These are phyloP conservation scores for Ophiostoma triangulosporum DNA, from an alignment of 2,329 filamentous ascomycete species.

Conservation along the genomic window DNA sequence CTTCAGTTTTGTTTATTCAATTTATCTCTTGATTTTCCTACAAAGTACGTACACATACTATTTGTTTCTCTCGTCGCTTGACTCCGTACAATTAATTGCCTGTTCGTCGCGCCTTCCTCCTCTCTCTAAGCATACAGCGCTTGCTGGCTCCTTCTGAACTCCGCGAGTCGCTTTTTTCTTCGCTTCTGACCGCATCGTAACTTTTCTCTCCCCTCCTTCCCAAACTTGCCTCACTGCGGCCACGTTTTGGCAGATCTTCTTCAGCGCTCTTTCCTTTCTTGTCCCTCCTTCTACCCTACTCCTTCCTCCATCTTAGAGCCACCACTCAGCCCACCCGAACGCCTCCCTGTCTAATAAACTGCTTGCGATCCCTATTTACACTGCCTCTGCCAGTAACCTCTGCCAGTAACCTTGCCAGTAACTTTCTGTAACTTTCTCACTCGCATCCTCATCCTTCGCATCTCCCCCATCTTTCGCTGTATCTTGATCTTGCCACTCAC, in stretches of 20 bases:
- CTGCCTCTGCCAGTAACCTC: too few species aligned
- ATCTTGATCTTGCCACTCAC: neutral
- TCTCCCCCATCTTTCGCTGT: neutral
- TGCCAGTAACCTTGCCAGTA: too few species aligned
- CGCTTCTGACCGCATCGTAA: constrained; percentile 1
- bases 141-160: constrained; percentile 8
- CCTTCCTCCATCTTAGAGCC: neutral
- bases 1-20: neutral
- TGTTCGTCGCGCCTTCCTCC: neutral
- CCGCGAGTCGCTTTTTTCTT: neutral
- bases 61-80: neutral
- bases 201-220: neutral
- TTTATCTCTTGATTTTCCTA: neutral
- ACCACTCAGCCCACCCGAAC: neutral
- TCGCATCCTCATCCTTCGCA: neutral
- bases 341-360: too few species aligned
- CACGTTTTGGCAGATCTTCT: neutral
- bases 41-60: too few species aligned
- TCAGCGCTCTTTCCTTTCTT: neutral
- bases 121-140: constrained; percentile 6
- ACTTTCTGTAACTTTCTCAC: neutral
- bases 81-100: neutral
- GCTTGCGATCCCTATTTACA: too few species aligned
- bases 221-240: neutral
- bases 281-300: neutral